Percentiles rank a stretch among this genome's conserved stretches.
These are phyloP conservation scores for Nectriaceae sp. DNA, from an alignment of 2,329 filamentous ascomycete genomes.

Conservation along the genomic window DNA sequence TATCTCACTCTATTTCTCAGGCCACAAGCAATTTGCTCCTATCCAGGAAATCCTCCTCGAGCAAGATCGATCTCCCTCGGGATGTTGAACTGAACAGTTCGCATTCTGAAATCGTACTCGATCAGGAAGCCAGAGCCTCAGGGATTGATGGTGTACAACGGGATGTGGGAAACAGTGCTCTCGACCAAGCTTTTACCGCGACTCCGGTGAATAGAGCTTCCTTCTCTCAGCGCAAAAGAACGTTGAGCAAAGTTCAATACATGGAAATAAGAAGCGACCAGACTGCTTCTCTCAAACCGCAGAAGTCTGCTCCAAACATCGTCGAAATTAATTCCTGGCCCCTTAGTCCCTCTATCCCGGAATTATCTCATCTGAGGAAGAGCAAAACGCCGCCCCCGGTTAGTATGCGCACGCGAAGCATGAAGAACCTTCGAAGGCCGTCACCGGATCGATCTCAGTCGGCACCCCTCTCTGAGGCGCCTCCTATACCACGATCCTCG, in stretches of 20 bases:
- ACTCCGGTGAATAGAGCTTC: not conserved
- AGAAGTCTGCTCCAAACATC: conserved; percentile 29
- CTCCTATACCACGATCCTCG: conserved; percentile 17
- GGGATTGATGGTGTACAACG: not conserved
- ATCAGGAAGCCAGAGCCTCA: not conserved
- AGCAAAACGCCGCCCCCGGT: conserved; percentile 42
- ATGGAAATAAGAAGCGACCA: conserved; percentile 14
- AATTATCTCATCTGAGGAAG: conserved; percentile 21
- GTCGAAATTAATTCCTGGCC: conserved; percentile 16
- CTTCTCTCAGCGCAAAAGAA: not conserved
- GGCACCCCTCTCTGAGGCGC: conserved; percentile 17
- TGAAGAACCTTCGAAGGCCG: conserved; percentile 22
- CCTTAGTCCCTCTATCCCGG: conserved; percentile 6
- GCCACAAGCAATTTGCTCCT: conserved; percentile 16
- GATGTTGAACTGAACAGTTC: not conserved
- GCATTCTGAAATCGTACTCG: not conserved
- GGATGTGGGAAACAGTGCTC: not conserved
- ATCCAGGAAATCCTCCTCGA: conserved; percentile 10
- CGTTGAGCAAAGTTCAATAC: not conserved
- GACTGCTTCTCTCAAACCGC: conserved; percentile 17
- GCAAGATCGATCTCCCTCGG: not conserved
- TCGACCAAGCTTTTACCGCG: not conserved
- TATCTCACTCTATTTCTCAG: conserved; percentile 16
- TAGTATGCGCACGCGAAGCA: conserved; percentile 44
- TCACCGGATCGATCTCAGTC: conserved; percentile 11